Evolutionary conservation across 306 rosid genomes (phyloP).

Genomic region (Quercus cerris): DNA sequence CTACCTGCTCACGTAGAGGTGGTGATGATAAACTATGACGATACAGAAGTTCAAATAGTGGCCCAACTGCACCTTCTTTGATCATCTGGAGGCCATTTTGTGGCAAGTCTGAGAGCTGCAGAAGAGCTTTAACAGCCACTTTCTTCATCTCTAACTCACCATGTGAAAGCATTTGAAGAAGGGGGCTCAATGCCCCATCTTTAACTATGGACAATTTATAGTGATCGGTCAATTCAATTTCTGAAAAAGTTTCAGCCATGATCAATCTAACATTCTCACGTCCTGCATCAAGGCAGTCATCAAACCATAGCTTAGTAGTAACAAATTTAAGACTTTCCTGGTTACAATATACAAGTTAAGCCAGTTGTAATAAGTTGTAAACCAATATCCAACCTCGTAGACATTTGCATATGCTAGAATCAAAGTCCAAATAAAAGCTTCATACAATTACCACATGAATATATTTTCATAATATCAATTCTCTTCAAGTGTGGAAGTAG

Average conservation of each 20-base stretch:
- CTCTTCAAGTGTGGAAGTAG: too few species aligned
- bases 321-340: neutral
- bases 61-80: slow-evolving; percentile 48
- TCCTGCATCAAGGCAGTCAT: slow-evolving; percentile 34
- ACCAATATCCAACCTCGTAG: neutral
- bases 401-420: neutral
- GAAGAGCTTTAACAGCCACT: slow-evolving; percentile 46
- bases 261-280: slow-evolving; percentile 29
- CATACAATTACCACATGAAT: neutral
- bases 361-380: neutral
- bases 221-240: slow-evolving; percentile 53
- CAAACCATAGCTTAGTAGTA: neutral
- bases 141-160: slow-evolving; percentile 39
- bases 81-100: slow-evolving; percentile 58
- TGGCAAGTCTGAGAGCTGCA: slow-evolving; percentile 49
- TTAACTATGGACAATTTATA: slow-evolving; percentile 40
- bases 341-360: neutral
- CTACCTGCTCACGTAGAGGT: slow-evolving; percentile 44
- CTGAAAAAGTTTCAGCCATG: slow-evolving; percentile 54
- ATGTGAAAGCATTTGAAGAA: slow-evolving; percentile 51
- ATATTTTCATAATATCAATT: too few species aligned
- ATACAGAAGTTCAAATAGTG: slow-evolving; percentile 52
- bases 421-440: neutral
- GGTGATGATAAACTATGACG: slow-evolving; percentile 41
- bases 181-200: slow-evolving; percentile 52